Evolutionary conservation across 139 green algal species (phyloP), one percentile per base, ranked within the genome.

Genomic region (Micractinium sp.): DNA sequence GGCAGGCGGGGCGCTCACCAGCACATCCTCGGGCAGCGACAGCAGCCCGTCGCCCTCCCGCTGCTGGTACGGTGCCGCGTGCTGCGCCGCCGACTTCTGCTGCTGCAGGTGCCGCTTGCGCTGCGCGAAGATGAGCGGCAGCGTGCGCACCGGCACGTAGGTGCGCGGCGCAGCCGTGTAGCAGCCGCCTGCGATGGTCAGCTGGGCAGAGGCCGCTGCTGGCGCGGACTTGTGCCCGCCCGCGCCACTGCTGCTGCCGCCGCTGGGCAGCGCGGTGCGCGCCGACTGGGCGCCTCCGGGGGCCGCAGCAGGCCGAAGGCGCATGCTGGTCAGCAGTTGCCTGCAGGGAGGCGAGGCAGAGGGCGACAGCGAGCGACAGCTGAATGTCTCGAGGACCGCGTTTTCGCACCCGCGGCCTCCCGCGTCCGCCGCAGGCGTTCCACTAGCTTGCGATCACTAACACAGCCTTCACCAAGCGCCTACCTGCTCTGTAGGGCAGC

Each of bases 21-120:
- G 63, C 36, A 94, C 91, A 60, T 94, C 92, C 39, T 94, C 92
- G 20, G 92, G 92, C 41, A 94, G 73, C 9, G 92, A 81, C 36
- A 94, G 81, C 25, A 94, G 69, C 7, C 90, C 90, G 31, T 89
- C 63, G 33, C 85, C 86, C 33, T 20, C 60, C n/a, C 69, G 63
- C 76, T 71, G 66, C 81, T 89, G 71, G 67, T 92, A 92, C 2
- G 85, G 85, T 20, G 39, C 85, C 2, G 63, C n/a, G 20, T 82
- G 71, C 85, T 81, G 85, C n/a, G 83, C 88, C 69, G n/a, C 9
- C 20, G 63, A 67, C 60, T 76, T 85, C 39, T 92, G 66, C 47
- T 77, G 74, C 74, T 89, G 90, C 36, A 93, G 63, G 67, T 85
- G 90, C 15, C 76, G 81, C 76, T 91, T 89, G 20, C 90, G 86